Base-by-base conservation (phyloP, 129 eudicot genomes). In the Centaurea solstitialis region DNA sequence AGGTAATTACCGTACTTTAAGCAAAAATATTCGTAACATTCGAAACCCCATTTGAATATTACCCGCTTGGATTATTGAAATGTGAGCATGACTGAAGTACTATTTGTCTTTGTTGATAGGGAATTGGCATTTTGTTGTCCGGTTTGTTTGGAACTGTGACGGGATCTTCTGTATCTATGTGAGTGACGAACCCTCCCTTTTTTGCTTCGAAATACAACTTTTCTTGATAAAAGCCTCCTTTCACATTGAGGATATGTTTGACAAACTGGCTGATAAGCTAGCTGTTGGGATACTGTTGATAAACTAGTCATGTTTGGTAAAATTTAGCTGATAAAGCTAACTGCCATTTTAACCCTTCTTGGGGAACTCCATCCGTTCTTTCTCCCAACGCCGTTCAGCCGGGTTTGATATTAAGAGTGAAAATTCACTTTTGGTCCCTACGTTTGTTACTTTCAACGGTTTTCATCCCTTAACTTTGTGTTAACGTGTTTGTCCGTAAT, bases 151-250 rank as follows among this genome's bases (percentile, higher is more conserved):
- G 93, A 74, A 89, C 93, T 50, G 93, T 77, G 68, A 87, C 40
- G 50, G 93, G 96, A 78, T 82, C 92, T 70, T 88, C 96, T 0
- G 96, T 91, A 68, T 91, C 96, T 13, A 84, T 91, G 96, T 91
- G 77, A 85, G 96, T 59, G 38, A 43, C 70, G 43, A 64, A 35
- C 39, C 21, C 5, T 64, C 73, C 7, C 28, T 37, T 81, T 72
- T 33, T 71, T 76, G 67, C 50, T 39, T 20, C 64, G 28, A 13
- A 80, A 68, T 24, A 23, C 15, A 18, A 69, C 7, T 20, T 57
- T 70, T 82, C 21, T 61, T 23, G 39, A 62, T n/a, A 5, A 15
- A 21, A 40, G 7, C 68, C 66, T 74, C 28, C 6, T 45, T 41
- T 68, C 59, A 73, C 20, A 39, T 65, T 20, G 15, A 47, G 18